Evolutionary conservation across 225 moss, liverwort and hornwort genomes (phyloP).

Genomic region (Anthoceros angustus): DNA sequence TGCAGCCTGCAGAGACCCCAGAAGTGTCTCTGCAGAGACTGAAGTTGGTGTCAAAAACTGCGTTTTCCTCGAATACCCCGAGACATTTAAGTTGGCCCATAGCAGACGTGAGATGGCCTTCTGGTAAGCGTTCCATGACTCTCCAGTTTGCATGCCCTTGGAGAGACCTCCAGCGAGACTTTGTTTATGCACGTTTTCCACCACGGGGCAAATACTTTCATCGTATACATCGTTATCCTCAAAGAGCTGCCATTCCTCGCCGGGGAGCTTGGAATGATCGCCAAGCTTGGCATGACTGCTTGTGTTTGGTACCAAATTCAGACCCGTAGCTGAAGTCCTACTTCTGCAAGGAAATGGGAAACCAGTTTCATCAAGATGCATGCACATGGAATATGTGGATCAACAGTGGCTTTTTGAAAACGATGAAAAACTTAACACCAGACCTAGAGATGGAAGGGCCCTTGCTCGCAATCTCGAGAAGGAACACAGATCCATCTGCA

Average conservation of each 20-base stretch:
- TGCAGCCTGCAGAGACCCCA: neutral
- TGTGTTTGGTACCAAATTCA: neutral
- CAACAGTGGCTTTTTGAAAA: no score
- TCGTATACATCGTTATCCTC: conserved; percentile 3
- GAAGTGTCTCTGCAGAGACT: neutral
- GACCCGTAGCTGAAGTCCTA: no score
- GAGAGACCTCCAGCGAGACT: neutral
- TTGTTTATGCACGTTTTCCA: neutral
- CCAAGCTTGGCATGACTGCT: neutral
- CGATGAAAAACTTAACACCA: neutral
- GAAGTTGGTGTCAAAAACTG: neutral
- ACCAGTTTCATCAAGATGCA: no score
- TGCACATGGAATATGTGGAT: no score
- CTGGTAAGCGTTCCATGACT: neutral
- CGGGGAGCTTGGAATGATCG: neutral
- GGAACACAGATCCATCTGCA: conserved; percentile 51
- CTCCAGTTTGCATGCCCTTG: no score
- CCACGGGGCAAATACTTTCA: neutral
- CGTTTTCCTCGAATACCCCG: neutral
- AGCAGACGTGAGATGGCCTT: neutral
- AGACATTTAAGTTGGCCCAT: neutral
- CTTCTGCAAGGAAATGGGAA: no score
- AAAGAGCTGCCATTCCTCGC: neutral
- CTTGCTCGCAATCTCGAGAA: conserved; percentile 21
- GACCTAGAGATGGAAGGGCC: neutral